Evolutionary conservation across 495 filamentous ascomycete species (phyloP).

Genomic region (Daldinia decipiens): DNA sequence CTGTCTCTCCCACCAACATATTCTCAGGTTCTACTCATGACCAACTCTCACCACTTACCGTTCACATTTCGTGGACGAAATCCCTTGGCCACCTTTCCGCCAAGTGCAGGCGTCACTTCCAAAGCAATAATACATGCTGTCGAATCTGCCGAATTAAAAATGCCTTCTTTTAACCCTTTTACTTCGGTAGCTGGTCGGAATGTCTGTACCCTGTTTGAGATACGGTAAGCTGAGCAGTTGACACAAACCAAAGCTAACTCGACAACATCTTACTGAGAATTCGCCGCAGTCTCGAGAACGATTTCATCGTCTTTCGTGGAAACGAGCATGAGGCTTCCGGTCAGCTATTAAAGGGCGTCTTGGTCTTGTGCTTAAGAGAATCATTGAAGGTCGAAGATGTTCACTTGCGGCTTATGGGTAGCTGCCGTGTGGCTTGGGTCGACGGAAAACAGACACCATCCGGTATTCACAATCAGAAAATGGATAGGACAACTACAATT

Average conservation of each 20-base stretch:
- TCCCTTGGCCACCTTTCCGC: conserved; percentile 25
- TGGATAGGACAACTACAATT: conserved; percentile 57
- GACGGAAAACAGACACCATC: conserved; percentile 60
- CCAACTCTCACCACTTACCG: conserved; percentile 36
- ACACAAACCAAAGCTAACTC: conserved; percentile 1
- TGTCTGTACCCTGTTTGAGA: conserved; percentile 62
- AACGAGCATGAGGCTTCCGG: conserved; percentile 78
- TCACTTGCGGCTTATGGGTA: conserved; percentile 75
- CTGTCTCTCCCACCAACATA: conserved; percentile 22
- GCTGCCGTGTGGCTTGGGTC: conserved; percentile 71
- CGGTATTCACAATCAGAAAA: conserved; percentile 59
- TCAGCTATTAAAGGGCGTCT: conserved; percentile 75
- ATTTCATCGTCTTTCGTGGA: conserved; percentile 82
- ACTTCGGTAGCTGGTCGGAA: conserved; percentile 54
- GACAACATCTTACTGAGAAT: conserved; percentile 30
- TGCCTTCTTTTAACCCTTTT: conserved; percentile 65
- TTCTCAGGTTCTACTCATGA: conserved; percentile 28
- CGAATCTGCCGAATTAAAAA: conserved; percentile 42
- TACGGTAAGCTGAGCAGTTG: conserved; percentile 56
- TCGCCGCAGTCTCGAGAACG: conserved; percentile 72
- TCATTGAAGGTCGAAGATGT: conserved; percentile 76
- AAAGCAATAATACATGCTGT: conserved; percentile 40
- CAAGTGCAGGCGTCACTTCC: conserved; percentile 31
- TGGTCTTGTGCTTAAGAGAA: conserved; percentile 78
- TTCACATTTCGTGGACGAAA: conserved; percentile 43